A percentile compares a stretch with the other conserved stretches of the same genome.
Evolutionary conservation across 495 filamentous ascomycete genomes (phyloP).

Genomic region (Friedmanniomyces simplex): DNA sequence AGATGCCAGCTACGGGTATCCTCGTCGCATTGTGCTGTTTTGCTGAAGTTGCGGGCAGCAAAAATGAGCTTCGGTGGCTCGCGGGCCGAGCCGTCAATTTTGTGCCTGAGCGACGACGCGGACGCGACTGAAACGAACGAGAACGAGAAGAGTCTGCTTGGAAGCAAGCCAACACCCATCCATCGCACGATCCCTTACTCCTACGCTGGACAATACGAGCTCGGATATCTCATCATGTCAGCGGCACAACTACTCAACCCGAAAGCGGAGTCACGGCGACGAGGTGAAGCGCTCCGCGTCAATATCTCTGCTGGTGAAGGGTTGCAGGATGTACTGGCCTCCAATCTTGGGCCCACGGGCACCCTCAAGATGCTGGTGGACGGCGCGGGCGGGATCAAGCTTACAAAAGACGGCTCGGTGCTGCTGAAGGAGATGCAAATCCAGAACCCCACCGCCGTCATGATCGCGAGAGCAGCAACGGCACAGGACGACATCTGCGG

Average conservation of each 20-base stretch:
- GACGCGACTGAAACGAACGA: too few relatives aligned
- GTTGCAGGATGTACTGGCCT: conserved; percentile 64
- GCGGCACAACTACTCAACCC: conserved; percentile 96
- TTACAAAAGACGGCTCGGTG: conserved; percentile 98
- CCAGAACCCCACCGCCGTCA: conserved; percentile 45
- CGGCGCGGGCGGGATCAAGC: conserved; percentile 92
- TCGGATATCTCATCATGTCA: conserved; percentile 44
- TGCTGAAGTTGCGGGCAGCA: too few relatives aligned
- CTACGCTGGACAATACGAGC: too few relatives aligned
- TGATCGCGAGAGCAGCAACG: conserved; percentile 96
- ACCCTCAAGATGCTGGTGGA: conserved; percentile 99
- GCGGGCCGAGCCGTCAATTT: background rate
- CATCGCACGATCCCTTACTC: background rate
- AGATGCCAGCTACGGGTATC: background rate
- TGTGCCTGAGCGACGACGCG: background rate
- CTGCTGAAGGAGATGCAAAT: conserved; percentile 77
- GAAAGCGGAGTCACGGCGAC: conserved; percentile 90
- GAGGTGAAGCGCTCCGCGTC: conserved; percentile 88
- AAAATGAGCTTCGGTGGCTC: background rate
- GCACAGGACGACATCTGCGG: conserved; percentile 98
- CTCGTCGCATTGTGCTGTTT: background rate
- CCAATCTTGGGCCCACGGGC: conserved; percentile 84
- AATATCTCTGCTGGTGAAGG: conserved; percentile 94
- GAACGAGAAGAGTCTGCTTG: background rate
- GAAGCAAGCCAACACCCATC: background rate